Evolutionary conservation across 2,329 filamentous ascomycete species (phyloP), one percentile per base, ranked within the genome.

Genomic region (Epichloe uncinata): DNA sequence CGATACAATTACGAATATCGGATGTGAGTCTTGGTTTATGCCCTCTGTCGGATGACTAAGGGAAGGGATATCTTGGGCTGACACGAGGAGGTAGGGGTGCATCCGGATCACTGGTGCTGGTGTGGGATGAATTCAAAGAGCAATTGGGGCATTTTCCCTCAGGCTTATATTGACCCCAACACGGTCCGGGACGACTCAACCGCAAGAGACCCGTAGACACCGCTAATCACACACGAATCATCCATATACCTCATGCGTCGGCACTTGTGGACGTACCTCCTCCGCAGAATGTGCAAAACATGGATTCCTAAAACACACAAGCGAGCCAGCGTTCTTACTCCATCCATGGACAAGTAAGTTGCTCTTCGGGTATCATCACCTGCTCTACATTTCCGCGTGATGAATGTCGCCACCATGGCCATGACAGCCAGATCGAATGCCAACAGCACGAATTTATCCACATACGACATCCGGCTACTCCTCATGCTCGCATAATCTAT

Each of bases 1-100:
- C n/a, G 82, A 86, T 53, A 71, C 73, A 2, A 82, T 84, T 15
- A 79, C 73, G 54, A 87, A 82, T 65, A 87, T 78, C 33, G 66
- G 65, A 45, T 78, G 74, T 74, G 59, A 68, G 73, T 69, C 7
- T 3, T 18, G n/a, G 3, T 18, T 12, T 5, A 8, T 13, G n/a
- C 7, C 20, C 16, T 41, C 2, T 41, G 9, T 41, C 16, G 20
- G n/a, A 30, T 20, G 42, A 43, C 9, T 5, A 11, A 18, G 18
- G 16, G 8, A 30, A 5, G 7, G 40, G n/a, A 45, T 7, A 46
- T 40, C 4, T 1, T 41, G 15, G 13, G 34, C 47, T 58, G 35
- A 58, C 49, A 12, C 18, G n/a, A 15, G 13, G 16, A 30, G 7
- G 22, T 22, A 74, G 72, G 69, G 69, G 57, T 67, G 2, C 68